Base-by-base conservation (phyloP, 2,329 filamentous ascomycete species). In the Didymella glomerata region DNA sequence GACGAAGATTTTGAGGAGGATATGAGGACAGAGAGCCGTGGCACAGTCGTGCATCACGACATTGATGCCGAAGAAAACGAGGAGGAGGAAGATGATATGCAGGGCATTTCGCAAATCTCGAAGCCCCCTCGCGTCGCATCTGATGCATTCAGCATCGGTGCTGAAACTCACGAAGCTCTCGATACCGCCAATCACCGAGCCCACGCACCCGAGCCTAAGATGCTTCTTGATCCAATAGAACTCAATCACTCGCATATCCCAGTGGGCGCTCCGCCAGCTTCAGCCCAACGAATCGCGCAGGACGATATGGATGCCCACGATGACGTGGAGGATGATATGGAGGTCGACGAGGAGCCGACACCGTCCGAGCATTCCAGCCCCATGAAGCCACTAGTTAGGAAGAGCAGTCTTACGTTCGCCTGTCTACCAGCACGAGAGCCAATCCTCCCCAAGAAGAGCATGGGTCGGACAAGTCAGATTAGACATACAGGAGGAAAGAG, bases 391-490 rank as follows among this genome's bases (percentile, higher is more conserved):
- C 82, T 91, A 28, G 85, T 96, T 66, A 89, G 94, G 60, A 98
- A 98, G 82, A 97, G 93, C 78, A 98, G 94, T 75, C 84, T 99
- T 60, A 96, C 91, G 59, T 98, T 99, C 79, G 92, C 95, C 36
- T 92, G 95, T 18, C 83, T 99, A 13, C 95, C 95, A 28, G 93
- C 94, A 2, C 86, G 95, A 61, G 94, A 98, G 71, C 94, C 94
- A 34, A 82, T 98, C 51, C 87, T 88, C 30, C 86, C 86, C 16
- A 96, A 96, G 76, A 94, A 93, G 79, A 96, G 90, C 74, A 86
- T 93, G 70, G 93, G 84, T 44, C 84, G 91, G 60, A 91, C 87
- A 7, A 96, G 92, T 70, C 90, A 97, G 65, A 75, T 93, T 34
- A 84, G 90, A 59, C 86, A 87, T 18, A 91, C 91, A 13, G 90